Percentiles rank a stretch among this genome's conserved stretches.
These are phyloP conservation scores for Phytopythium delawarense DNA, from an alignment of 352 stramenopile species.

Conservation along the genomic window DNA sequence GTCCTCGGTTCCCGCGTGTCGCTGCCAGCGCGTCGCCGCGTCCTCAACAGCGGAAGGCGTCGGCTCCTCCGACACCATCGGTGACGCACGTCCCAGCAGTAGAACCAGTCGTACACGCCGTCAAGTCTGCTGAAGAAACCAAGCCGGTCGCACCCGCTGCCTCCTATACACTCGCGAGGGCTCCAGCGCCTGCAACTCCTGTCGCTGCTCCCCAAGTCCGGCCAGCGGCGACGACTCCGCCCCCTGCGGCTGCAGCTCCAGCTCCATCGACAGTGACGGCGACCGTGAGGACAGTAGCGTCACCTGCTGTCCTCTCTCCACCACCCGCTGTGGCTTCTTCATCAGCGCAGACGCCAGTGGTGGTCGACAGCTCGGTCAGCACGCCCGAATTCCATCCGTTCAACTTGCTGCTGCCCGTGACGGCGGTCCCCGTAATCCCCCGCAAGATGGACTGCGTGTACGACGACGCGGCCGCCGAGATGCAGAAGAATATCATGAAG, in stretches of 20 bases:
- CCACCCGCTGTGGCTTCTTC: neutral
- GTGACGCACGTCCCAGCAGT: neutral
- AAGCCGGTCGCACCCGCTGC: neutral
- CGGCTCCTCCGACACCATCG: neutral
- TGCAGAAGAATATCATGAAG: constrained; percentile 75
- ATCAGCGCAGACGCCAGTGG: neutral
- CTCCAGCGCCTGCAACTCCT: neutral
- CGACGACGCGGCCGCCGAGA: constrained; percentile 48
- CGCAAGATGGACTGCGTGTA: constrained; percentile 57
- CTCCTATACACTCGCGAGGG: neutral
- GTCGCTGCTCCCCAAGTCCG: neutral
- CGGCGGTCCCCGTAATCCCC: constrained; percentile 38
- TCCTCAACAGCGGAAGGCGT: neutral
- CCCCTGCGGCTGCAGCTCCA: neutral
- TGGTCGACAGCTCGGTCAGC: neutral
- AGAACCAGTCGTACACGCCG: neutral
- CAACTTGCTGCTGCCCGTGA: constrained; percentile 42
- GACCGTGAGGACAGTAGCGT: neutral
- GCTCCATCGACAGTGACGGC: neutral
- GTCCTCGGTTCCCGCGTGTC: neutral
- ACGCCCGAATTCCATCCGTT: constrained; percentile 36
- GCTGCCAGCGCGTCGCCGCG: neutral
- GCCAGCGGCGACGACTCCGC: neutral
- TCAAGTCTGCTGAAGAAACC: neutral
- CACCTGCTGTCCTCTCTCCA: neutral